phyloP scores from a whole-genome alignment of 1,284 basidiomycete genomes.

The Fomes fomentarius region DNA sequence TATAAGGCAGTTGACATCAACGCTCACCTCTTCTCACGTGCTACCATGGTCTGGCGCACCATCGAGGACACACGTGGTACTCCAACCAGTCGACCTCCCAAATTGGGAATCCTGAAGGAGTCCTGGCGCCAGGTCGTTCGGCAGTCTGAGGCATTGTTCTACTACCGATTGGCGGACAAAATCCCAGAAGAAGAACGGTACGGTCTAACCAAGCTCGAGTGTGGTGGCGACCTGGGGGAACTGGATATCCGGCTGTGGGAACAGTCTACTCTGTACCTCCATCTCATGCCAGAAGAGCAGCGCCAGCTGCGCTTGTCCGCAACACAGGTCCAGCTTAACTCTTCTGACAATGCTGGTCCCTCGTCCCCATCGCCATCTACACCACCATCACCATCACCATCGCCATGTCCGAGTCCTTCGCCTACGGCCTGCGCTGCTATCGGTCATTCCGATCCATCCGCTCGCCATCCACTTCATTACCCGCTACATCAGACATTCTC shows the following conservation, averaged over 20 bases:
- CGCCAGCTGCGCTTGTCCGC: not conserved
- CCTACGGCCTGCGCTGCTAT: too few relatives aligned
- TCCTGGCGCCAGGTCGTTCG: constrained; percentile 14
- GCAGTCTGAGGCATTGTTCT: constrained; percentile 9
- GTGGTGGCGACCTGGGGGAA: constrained; percentile 10
- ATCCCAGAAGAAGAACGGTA: not conserved
- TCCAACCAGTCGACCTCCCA: fast-evolving
- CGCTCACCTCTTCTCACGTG: constrained; percentile 17
- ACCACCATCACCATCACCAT: too few relatives aligned
- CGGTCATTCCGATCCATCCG: not conserved
- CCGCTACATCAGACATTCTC: constrained; percentile 9
- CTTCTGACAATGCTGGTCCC: not conserved
- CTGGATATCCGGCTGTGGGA: constrained; percentile 7
- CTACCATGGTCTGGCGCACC: constrained; percentile 15
- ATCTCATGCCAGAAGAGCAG: not conserved
- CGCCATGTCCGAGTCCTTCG: not conserved
- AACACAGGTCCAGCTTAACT: too few relatives aligned
- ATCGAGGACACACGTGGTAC: constrained; percentile 8
- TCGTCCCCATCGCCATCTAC: too few relatives aligned
- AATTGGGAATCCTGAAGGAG: constrained; percentile 16
- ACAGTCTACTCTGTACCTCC: not conserved
- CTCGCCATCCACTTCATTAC: not conserved
- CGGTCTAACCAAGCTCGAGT: constrained; percentile 1
- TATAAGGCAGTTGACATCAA: constrained; percentile 14
- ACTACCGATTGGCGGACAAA: constrained; percentile 1